A percentile compares a stretch with the other conserved stretches of the same genome.
phyloP scores from a whole-genome alignment of 768 basidiomycete species.

The Mycena leptocephala region DNA sequence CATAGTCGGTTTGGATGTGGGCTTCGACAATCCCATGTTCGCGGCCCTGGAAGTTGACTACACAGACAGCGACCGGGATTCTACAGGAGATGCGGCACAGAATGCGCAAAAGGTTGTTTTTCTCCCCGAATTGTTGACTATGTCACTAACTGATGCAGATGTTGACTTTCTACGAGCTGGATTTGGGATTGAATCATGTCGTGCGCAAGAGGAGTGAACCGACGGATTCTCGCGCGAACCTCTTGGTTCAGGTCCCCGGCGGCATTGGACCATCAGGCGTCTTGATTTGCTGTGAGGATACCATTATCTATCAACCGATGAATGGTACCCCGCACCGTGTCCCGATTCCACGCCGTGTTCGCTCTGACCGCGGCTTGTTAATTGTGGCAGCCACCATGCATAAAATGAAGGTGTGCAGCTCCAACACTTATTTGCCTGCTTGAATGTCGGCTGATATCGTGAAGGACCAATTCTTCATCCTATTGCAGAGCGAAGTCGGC shows the following conservation, averaged over 20 bases:
- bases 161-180: slow-evolving; percentile 98
- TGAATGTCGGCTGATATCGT: slow-evolving; percentile 90
- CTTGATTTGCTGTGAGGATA: slow-evolving; percentile 96
- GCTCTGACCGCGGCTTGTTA: not conserved
- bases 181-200: slow-evolving; percentile 97
- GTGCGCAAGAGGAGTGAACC: slow-evolving; percentile 99
- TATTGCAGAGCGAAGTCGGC: slow-evolving; percentile 96
- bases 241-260: slow-evolving; percentile 98
- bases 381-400: not conserved
- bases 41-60: slow-evolving; percentile 98
- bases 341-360: not conserved
- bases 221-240: slow-evolving; percentile 93
- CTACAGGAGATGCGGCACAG: slow-evolving; percentile 93
- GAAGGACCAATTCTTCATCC: slow-evolving; percentile 99
- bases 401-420: slow-evolving; percentile 1
- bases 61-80: slow-evolving; percentile 93
- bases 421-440: not conserved
- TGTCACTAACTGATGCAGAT: slow-evolving; percentile 67
- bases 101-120: slow-evolving; percentile 85
- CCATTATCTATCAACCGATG: slow-evolving; percentile 93
- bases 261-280: slow-evolving; percentile 99
- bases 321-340: not conserved
- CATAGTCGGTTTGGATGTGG: slow-evolving; percentile 95
- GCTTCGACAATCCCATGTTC: slow-evolving; percentile 97
- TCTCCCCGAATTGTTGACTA: not conserved